Evolutionary conservation across 2,329 filamentous ascomycete genomes (phyloP), one percentile per base, ranked within the genome.

Genomic region (Fusarium tanahbumbuense): DNA sequence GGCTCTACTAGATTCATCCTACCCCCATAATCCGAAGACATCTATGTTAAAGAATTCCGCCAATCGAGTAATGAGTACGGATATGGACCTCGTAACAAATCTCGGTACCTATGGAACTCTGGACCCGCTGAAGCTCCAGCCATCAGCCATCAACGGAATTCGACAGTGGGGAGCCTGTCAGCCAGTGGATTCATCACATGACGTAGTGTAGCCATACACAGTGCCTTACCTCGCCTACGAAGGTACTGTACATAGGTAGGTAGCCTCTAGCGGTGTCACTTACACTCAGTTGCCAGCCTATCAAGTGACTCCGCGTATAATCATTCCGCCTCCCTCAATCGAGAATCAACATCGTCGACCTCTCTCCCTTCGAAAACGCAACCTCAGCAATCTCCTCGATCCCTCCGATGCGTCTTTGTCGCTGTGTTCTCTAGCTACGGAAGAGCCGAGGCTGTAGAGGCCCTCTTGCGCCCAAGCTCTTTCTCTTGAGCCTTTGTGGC

Each of bases 171-270:
- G 67, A 28, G 56, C 41, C 50, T 68, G 44, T 48, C 42, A 71
- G 49, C 67, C 49, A 68, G 67, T 70, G 63, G 63, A 56, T 65
- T 60, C 56, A 73, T 73, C 71, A 73, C 71, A 73, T 73, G 71
- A 73, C 71, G 71, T 73, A 56, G n/a, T 50, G 53, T 47, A 64
- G 37, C 60, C 52, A 23, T 64, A 48, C 55, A 54, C 60, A 48
- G 25, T n/a, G 22, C 22, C 28, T n/a, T 49, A 32, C 58, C 44
- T 50, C 55, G 34, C 18, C 34, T 37, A 37, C 18, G 18, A n/a
- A 37, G 34, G 12, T 30, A 13, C 28, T 13, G 27, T 28, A 28
- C 27, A 28, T 12, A 28, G 27, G 16, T 62, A 61, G 37, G 16
- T 62, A 61, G 37, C 57, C 66, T 70, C 28, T 66, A 61, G 62